Percentiles rank a stretch among this genome's conserved stretches.
Evolutionary conservation across 2,329 filamentous ascomycete species (phyloP).

Genomic region (Nothophaeocryptopus gaeumannii): DNA sequence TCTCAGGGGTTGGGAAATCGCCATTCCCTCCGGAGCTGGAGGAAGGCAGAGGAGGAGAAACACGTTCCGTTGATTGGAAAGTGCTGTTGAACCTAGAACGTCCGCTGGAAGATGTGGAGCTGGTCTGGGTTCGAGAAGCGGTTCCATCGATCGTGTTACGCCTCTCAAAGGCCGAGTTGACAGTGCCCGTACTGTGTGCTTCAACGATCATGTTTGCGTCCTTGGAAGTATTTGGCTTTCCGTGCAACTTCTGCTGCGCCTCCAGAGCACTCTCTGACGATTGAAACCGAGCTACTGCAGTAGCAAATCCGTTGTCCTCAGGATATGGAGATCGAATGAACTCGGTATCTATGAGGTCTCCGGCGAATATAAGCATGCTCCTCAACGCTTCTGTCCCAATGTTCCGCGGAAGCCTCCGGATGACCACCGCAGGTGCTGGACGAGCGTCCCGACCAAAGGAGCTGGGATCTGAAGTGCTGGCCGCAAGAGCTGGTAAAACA

Average conservation of each 20-base stretch:
- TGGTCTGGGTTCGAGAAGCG: slow-evolving; percentile 42
- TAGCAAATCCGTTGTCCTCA: slow-evolving; percentile 56
- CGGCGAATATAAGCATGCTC: slow-evolving; percentile 64
- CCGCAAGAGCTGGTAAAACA: slow-evolving; percentile 28
- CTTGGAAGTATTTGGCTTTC: slow-evolving; percentile 60
- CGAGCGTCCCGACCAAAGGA: slow-evolving; percentile 20
- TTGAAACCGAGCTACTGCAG: slow-evolving; percentile 59
- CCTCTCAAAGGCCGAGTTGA: slow-evolving; percentile 25
- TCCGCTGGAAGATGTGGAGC: slow-evolving; percentile 45
- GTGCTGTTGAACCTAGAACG: slow-evolving; percentile 59
- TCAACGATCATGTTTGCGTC: slow-evolving; percentile 60
- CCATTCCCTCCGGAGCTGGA: slow-evolving; percentile 53
- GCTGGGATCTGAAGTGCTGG: slow-evolving; percentile 26
- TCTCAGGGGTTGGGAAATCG: slow-evolving; percentile 60
- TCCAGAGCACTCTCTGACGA: slow-evolving; percentile 58
- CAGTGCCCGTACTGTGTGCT: slow-evolving; percentile 42
- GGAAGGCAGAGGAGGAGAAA: slow-evolving; percentile 53
- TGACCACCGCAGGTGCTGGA: slow-evolving; percentile 44
- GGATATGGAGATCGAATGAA: slow-evolving; percentile 54
- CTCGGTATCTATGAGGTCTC: slow-evolving; percentile 59
- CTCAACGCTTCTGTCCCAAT: slow-evolving; percentile 58
- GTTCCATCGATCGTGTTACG: slow-evolving; percentile 56
- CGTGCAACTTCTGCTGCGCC: slow-evolving; percentile 58
- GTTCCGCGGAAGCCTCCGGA: slow-evolving; percentile 59
- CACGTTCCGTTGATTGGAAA: slow-evolving; percentile 61